phyloP scores from a whole-genome alignment of 2,329 filamentous ascomycete species.

The Amauroascus verrucosus region DNA sequence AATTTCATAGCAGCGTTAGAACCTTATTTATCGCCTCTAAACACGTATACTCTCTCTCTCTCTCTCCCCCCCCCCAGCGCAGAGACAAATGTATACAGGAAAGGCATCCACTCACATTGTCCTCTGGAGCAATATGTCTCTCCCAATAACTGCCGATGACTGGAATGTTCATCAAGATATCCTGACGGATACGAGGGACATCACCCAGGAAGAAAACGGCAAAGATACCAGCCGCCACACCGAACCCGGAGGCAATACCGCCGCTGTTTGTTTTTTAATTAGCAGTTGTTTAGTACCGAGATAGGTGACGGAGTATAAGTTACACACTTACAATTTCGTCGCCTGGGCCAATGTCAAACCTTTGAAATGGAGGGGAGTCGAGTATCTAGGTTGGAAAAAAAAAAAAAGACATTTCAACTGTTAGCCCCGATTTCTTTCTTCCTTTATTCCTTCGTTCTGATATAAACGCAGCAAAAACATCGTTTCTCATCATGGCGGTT shows the following conservation, averaged over 20 bases:
- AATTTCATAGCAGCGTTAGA: neutral
- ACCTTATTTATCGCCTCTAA: too few relatives aligned
- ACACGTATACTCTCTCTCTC: too few relatives aligned
- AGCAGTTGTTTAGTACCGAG: neutral
- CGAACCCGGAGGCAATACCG: slow-evolving; percentile 45
- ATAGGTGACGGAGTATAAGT: neutral
- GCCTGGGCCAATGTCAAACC: slow-evolving; percentile 39
- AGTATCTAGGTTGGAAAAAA: slow-evolving; percentile 44
- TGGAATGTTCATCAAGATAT: slow-evolving; percentile 53
- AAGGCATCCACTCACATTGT: slow-evolving; percentile 42
- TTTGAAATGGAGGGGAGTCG: slow-evolving; percentile 39
- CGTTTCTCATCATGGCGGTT: too few relatives aligned
- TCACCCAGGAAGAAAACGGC: slow-evolving; percentile 56
- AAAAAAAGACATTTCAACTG: neutral
- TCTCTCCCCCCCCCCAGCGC: too few relatives aligned
- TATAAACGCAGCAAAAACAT: neutral
- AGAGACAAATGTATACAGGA: too few relatives aligned
- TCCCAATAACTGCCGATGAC: slow-evolving; percentile 48
- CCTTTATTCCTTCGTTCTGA: neutral
- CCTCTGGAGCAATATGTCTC: slow-evolving; percentile 50
- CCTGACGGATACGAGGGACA: slow-evolving; percentile 51
- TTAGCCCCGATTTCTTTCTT: neutral
- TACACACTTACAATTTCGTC: slow-evolving; percentile 38
- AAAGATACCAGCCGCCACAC: slow-evolving; percentile 48
- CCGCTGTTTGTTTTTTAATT: slow-evolving; percentile 25